Base-by-base conservation (phyloP, 345 rosid species). In the Tarenaya hassleriana region DNA sequence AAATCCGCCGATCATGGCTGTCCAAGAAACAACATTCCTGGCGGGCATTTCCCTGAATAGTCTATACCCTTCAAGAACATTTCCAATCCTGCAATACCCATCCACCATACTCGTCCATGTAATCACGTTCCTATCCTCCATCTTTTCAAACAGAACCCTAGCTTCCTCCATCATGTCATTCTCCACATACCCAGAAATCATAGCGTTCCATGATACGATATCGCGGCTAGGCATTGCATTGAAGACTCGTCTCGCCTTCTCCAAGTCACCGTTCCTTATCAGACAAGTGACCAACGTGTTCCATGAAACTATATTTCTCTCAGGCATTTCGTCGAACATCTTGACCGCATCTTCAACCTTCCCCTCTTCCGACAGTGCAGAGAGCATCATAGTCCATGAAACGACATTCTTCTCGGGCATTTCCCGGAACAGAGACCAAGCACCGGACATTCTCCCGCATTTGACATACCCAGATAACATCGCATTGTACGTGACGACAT, bases 11-110 rank as follows among this genome's bases (percentile, higher is more conserved):
- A 83, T 49, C 68, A 83, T 80, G 8, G 84, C 73, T 9, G 82
- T 80, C 95, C 86, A 86, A 5, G 91, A 83, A 31, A 77, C 64
- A 10, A 77, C 55, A 71, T 83, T 86, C 54, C 82, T 83, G 61
- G 29, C 67, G 0, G 86, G 86, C 60, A 77, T 83, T 41, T 73
- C 69, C 43, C 70, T 56, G 43, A 83, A 80, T 52, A 78, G 48
- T 58, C 61, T 69, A 29, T 41, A 69, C 16, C 79, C 88, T 68
- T 75, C 70, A 0, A 24, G 50, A 51, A 77, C 51, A 56, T 78
- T 58, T 37, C 88, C 69, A 9, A 39, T 59, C 35, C 64, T 73
- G 58, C 75, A 73, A 67, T 78, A 54, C 48, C 90, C 82, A 31
- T 52, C 73, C 7, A 81, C 60, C 69, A 80, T 67, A 1, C 90